These are phyloP conservation scores for Lachnellula hyalina DNA, from an alignment of 2,329 filamentous ascomycete species.

Conservation along the genomic window DNA sequence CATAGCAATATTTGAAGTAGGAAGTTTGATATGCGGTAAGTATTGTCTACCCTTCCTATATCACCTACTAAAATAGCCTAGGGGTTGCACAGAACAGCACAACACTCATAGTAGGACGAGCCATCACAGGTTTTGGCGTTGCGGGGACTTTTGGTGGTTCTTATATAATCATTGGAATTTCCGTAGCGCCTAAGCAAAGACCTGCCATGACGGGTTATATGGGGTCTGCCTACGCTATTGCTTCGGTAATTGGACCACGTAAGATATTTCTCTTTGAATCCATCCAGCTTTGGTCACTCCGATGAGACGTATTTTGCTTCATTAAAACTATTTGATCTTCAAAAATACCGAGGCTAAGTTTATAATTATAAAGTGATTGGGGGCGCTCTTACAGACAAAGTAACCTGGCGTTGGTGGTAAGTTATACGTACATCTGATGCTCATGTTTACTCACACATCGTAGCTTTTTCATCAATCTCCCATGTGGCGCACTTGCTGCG, in stretches of 20 bases:
- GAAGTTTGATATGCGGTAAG: constrained; percentile 30
- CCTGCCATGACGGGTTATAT: constrained; percentile 48
- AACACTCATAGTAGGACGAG: constrained; percentile 30
- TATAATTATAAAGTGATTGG: constrained; percentile 36
- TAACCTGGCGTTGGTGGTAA: constrained; percentile 38
- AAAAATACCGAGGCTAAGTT: too few species aligned
- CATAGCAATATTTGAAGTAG: constrained; percentile 28
- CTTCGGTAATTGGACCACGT: constrained; percentile 26
- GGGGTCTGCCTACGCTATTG: constrained; percentile 19
- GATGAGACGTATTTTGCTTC: constrained; percentile 23
- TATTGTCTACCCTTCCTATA: background rate
- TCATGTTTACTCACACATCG: background rate
- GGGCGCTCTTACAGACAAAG: constrained; percentile 51
- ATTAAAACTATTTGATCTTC: background rate
- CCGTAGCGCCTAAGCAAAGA: constrained; percentile 18
- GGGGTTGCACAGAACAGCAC: constrained; percentile 17
- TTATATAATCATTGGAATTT: constrained; percentile 19
- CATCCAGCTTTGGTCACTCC: too few species aligned
- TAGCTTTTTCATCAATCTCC: constrained; percentile 49
- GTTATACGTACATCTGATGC: too few species aligned
- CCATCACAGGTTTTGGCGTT: constrained; percentile 28
- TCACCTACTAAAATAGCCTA: background rate
- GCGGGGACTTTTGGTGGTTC: constrained; percentile 31
- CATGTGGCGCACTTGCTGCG: constrained; percentile 35
- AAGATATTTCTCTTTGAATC: constrained; percentile 29